Evolutionary conservation across 2,329 filamentous ascomycete species (phyloP).

Genomic region (Neopestalotiopsis rosae): DNA sequence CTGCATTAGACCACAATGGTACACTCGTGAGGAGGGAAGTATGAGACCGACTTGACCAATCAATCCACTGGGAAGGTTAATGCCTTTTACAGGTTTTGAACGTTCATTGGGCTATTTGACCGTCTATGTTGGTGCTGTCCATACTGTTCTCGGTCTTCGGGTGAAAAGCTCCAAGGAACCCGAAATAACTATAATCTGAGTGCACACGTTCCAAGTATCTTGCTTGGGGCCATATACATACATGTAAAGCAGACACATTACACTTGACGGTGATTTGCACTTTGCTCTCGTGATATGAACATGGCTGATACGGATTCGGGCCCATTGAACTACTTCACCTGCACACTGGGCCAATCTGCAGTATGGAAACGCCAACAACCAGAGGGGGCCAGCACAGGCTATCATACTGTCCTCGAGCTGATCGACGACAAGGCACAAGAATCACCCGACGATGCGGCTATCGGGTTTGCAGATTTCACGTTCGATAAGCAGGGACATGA

Average conservation of each 20-base stretch:
- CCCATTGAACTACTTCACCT: slow-evolving; percentile 61
- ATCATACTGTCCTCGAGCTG: slow-evolving; percentile 53
- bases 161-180: no score
- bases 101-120: neutral
- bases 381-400: slow-evolving; percentile 35
- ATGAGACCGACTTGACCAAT: neutral
- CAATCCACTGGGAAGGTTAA: neutral
- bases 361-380: slow-evolving; percentile 33
- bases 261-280: neutral
- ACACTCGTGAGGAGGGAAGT: no score
- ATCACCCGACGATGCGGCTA: slow-evolving; percentile 46
- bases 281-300: neutral
- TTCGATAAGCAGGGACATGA: neutral
- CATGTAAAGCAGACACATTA: neutral
- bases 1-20: neutral
- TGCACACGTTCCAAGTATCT: no score
- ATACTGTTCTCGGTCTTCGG: neutral
- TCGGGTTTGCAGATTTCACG: slow-evolving; percentile 51
- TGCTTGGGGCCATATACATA: neutral
- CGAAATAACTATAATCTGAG: no score
- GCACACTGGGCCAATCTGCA: slow-evolving; percentile 62
- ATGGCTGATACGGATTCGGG: neutral
- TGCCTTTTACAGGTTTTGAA: neutral
- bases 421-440: slow-evolving; percentile 51
- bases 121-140: neutral